Conservation (phyloP, 2,329 filamentous ascomycete genomes). For the Beauveria australis region DNA sequence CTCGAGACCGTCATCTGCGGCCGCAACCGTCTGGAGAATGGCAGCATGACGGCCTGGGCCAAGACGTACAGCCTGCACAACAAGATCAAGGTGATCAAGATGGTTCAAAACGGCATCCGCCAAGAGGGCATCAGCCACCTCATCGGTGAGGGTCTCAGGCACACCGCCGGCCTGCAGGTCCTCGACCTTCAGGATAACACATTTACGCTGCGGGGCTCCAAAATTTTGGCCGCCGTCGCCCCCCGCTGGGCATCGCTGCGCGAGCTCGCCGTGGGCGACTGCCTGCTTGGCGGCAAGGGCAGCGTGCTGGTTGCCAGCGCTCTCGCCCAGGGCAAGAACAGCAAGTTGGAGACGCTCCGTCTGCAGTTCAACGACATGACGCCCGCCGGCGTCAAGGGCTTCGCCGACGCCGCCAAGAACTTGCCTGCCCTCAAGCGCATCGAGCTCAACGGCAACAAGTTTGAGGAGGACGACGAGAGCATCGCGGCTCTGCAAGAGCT, state of each 20-base stretch:
- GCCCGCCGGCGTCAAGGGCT: conserved; percentile 59
- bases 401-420: conserved; percentile 60
- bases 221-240: conserved; percentile 67
- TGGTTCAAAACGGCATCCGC: conserved; percentile 97
- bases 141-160: conserved; percentile 67
- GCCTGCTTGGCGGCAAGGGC: conserved; percentile 71
- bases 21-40: conserved; percentile 90
- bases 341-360: conserved; percentile 69
- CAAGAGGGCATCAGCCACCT: conserved; percentile 84
- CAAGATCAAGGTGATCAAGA: conserved; percentile 78
- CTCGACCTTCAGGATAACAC: conserved; percentile 97
- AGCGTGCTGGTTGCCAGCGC: conserved; percentile 64
- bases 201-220: conserved; percentile 75
- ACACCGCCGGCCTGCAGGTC: conserved; percentile 60
- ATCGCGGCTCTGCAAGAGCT: conserved; percentile 61
- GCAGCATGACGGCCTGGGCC: conserved; percentile 93
- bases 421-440: conserved; percentile 75
- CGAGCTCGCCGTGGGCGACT: conserved; percentile 86
- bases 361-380: conserved; percentile 95
- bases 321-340: conserved; percentile 67
- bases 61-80: conserved; percentile 76
- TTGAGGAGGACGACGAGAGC: conserved; percentile 72
- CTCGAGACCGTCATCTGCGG: conserved; percentile 97
- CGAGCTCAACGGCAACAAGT: conserved; percentile 94
- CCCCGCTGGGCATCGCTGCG: conserved; percentile 65